Evolutionary conservation across 352 stramenopile species (phyloP), one percentile per base, ranked within the genome.

Genomic region (Pythium folliculosum): DNA sequence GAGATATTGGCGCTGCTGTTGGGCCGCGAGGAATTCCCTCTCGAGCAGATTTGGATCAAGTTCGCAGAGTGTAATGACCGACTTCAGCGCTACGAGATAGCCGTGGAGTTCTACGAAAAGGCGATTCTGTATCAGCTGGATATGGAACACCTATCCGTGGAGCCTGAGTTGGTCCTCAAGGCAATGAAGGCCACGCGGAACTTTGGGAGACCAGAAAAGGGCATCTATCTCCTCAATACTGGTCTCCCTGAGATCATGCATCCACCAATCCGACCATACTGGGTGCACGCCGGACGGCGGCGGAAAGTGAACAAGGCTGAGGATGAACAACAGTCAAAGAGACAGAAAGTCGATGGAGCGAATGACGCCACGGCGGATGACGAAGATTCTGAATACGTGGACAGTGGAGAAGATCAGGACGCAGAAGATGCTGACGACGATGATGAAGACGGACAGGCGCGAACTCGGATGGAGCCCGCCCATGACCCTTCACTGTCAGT

Each of bases 11-110:
- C 77, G 43, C 77, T 90, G 17, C 49, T 95, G 47, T 59, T 95
- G 25, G 79, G 74, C 4, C 75, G 80, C 7, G 81, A 89, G 43
- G 82, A 92, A 25, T 91, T 95, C 60, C 72, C 81, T 1, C 62
- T 90, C 12, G 87, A 95, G 62, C 82, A 92, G 49, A 92, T 94
- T 55, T 94, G 81, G 77, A 82, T 89, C 60, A 91, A 90, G 63
- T 94, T 81, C 52, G 86, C 86, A 3, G 82, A 84, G 27, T 92
- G 83, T 38, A 84, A 94, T 57, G 81, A 91, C 21, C 81, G 86
- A 9, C 68, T 92, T 14, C 70, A 70, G 5, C 79, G 81, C 19
- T 86, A 77, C 25, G 80, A 91, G 14, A 75, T 91, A 40, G 86
- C 88, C 3, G 77, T 96, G 10, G 81, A 92, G 22, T 94, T 81